phyloP scores from a whole-genome alignment of 2,329 filamentous ascomycete genomes.

The Sporothrix brasiliensis region DNA sequence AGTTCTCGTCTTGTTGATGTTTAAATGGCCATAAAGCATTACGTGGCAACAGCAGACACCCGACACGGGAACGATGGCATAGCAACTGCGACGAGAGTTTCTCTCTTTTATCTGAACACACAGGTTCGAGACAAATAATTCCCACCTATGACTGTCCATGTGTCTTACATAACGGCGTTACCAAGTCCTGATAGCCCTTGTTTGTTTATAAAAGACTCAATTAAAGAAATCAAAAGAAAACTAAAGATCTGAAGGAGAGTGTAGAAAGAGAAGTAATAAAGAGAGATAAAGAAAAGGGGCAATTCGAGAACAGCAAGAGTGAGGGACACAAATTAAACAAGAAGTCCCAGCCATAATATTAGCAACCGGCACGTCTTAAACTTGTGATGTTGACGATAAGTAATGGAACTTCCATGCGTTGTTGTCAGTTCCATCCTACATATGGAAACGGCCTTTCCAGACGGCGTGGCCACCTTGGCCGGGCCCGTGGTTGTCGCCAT shows the following conservation, averaged over 20 bases:
- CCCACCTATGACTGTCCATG: too few relatives aligned
- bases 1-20: too few relatives aligned
- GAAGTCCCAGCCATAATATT: not conserved
- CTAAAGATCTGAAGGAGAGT: slow-evolving; percentile 27
- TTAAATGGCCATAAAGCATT: too few relatives aligned
- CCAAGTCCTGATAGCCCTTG: not conserved
- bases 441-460: slow-evolving; percentile 25
- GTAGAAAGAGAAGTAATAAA: slow-evolving; percentile 22
- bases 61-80: too few relatives aligned
- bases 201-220: slow-evolving; percentile 23
- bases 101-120: too few relatives aligned
- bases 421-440: not conserved
- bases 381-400: too few relatives aligned
- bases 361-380: not conserved
- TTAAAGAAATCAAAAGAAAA: slow-evolving; percentile 23
- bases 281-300: not conserved
- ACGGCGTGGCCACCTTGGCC: slow-evolving; percentile 7
- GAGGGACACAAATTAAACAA: not conserved
- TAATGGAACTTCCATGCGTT: not conserved
- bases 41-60: too few relatives aligned
- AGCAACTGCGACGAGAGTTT: too few relatives aligned
- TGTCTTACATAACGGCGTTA: not conserved
- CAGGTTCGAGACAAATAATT: too few relatives aligned
- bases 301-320: not conserved
- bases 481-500: slow-evolving; percentile 1